Conservation (phyloP, 306 rosid genomes). For the Canavalia ensiformis region DNA sequence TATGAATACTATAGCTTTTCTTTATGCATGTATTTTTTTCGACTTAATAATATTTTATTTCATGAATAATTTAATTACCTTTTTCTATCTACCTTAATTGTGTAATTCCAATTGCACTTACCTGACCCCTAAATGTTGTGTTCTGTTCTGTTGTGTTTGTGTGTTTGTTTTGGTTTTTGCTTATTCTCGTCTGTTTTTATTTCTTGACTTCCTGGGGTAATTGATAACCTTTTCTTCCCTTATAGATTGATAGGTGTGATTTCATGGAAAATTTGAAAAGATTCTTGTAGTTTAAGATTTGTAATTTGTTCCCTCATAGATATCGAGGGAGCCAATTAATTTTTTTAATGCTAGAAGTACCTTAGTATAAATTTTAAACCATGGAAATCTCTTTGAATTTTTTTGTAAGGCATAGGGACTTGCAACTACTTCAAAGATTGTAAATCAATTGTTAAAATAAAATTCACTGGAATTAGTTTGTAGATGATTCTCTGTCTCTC, state of each 20-base stretch:
- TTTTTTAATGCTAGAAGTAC: neutral
- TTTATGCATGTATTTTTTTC: no score
- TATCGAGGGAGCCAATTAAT: neutral
- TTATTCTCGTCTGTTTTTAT: neutral
- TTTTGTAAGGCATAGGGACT: slow-evolving; percentile 8
- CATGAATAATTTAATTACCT: neutral
- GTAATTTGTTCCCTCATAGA: neutral
- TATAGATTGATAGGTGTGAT: neutral
- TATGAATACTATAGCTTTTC: neutral
- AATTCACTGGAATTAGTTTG: neutral
- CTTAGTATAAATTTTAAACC: neutral
- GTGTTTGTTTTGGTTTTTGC: no score
- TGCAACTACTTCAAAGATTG: neutral
- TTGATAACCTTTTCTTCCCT: neutral
- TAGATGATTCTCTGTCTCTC: neutral
- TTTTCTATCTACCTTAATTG: neutral
- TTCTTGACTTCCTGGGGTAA: neutral
- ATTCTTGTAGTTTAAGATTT: slow-evolving; percentile 7
- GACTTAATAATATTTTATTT: no score
- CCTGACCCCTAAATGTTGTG: neutral
- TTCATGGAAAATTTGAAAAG: neutral
- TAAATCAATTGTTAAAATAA: neutral
- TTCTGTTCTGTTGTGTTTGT: neutral
- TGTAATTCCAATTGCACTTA: neutral
- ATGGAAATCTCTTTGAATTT: neutral